Evolutionary conservation across 1,284 basidiomycete species (phyloP), one percentile per base, ranked within the genome.

Genomic region (Earliella scabrosa): DNA sequence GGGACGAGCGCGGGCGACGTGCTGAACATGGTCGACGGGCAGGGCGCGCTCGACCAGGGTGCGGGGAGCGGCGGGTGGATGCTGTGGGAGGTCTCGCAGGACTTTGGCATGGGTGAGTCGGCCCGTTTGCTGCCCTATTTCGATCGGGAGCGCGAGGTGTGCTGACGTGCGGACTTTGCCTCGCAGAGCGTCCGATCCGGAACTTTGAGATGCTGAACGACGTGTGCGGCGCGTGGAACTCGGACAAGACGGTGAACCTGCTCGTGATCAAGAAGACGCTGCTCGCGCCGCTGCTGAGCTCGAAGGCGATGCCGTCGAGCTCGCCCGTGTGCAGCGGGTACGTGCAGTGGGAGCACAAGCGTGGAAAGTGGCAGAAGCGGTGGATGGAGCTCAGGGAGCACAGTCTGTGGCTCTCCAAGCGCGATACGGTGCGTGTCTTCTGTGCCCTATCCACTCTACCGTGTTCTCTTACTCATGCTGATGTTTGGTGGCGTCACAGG

Each of bases 351-450:
- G 92, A 96, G 75, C 80, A 79, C 50, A 95, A 94, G 74, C 85
- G 88, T 56, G 93, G 93, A 36, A 96, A 96, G 73, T 97, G 95
- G 95, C 87, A 79, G 56, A 97, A 95, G 73, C 83, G 93, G 26
- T 95, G 87, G 84, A 77, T 97, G 66, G 86, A 90, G 67, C 81
- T 96, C 26, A 82, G 89, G 39, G 92, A 95, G 66, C 92, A 95
- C 60, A 84, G 86, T 54, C 71, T 97, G 45, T 96, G 87, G 81
- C 68, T 95, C 31, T 88, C 90, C 26, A 97, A 96, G 75, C 88
- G 91, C 24, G 92, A 96, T 54, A 89, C 85, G 70, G 92, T 93
- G 66, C 56, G 81, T 73, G 23, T 52, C 24, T 23, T 49, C 50
- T 31, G 7, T 7, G 7, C 6, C 29, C 7, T 31, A 31, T 31